A percentile compares a stretch with the other conserved stretches of the same genome.
Conservation (phyloP, 2,329 filamentous ascomycete genomes). For the Chaetomiaceae sp. region DNA sequence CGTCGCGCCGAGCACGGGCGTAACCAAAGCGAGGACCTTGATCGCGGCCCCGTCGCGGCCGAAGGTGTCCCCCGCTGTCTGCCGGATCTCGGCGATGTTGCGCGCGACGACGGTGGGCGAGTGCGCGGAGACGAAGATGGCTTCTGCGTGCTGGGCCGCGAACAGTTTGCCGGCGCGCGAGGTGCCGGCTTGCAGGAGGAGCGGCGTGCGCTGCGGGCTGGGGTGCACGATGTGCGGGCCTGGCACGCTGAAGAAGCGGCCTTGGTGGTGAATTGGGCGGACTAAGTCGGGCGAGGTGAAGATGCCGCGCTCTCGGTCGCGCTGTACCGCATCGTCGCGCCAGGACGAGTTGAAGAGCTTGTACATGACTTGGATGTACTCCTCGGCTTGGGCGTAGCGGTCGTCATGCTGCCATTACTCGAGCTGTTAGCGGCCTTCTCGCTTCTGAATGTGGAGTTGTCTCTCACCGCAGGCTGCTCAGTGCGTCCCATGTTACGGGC, state of each 20-base stretch:
- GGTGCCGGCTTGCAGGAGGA: conserved; percentile 65
- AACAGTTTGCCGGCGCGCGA: conserved; percentile 59
- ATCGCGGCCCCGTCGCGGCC: conserved; percentile 55
- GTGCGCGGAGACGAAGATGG: conserved; percentile 63
- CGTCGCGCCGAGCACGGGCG: conserved; percentile 58
- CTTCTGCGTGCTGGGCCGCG: conserved; percentile 64
- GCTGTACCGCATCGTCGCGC: conserved; percentile 50
- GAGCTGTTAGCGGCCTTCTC: neutral
- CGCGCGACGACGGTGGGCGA: conserved; percentile 55
- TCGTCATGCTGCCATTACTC: conserved; percentile 46
- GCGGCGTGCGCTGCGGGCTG: conserved; percentile 60
- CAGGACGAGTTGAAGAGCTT: conserved; percentile 45
- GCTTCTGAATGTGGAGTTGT: neutral
- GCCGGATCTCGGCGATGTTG: conserved; percentile 56
- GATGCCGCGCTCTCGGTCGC: conserved; percentile 46
- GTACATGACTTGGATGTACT: conserved; percentile 56
- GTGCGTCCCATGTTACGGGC: conserved; percentile 55
- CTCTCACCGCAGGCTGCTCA: conserved; percentile 42
- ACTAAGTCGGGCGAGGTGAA: conserved; percentile 55
- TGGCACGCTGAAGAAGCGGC: conserved; percentile 46
- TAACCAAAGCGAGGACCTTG: conserved; percentile 62
- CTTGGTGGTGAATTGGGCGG: conserved; percentile 53
- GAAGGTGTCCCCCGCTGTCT: conserved; percentile 43
- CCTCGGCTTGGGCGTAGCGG: conserved; percentile 54
- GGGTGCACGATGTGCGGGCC: conserved; percentile 62